Evolutionary conservation across 164 flowering plant genomes (phyloP).

Genomic region (Vitis rotundifolia): DNA sequence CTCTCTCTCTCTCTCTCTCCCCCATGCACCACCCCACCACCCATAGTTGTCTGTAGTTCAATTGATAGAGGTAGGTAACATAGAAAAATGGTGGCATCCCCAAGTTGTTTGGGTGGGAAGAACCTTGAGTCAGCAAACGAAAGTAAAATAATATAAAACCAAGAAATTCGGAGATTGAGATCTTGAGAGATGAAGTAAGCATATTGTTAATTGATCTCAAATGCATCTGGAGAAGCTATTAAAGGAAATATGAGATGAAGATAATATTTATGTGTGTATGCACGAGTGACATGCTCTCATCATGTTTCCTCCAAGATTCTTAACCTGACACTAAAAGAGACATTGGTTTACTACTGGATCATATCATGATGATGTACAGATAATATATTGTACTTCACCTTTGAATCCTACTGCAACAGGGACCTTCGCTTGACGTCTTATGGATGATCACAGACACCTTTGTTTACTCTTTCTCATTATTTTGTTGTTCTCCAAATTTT

Average conservation of each 20-base stretch:
- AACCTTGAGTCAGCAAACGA: neutral
- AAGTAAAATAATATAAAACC: too few species aligned
- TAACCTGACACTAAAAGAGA: neutral
- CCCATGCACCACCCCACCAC: too few species aligned
- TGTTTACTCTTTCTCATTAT: too few species aligned
- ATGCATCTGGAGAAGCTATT: neutral
- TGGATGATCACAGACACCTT: too few species aligned
- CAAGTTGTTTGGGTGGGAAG: conserved; percentile 11
- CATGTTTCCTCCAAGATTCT: neutral
- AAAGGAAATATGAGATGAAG: neutral
- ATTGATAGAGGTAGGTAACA: neutral
- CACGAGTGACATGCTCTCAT: conserved; percentile 15
- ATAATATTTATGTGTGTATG: neutral
- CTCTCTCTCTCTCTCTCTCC: too few species aligned
- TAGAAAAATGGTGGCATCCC: neutral
- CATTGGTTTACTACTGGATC: neutral
- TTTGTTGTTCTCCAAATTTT: too few species aligned
- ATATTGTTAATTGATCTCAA: neutral
- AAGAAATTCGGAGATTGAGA: neutral
- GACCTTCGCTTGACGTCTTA: neutral
- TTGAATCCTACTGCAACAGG: neutral
- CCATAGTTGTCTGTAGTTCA: too few species aligned
- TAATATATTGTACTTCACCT: neutral
- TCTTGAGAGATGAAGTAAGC: neutral
- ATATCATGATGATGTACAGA: neutral